Base-by-base conservation (phyloP, 345 rosid genomes). In the Hypericum androsaemum region DNA sequence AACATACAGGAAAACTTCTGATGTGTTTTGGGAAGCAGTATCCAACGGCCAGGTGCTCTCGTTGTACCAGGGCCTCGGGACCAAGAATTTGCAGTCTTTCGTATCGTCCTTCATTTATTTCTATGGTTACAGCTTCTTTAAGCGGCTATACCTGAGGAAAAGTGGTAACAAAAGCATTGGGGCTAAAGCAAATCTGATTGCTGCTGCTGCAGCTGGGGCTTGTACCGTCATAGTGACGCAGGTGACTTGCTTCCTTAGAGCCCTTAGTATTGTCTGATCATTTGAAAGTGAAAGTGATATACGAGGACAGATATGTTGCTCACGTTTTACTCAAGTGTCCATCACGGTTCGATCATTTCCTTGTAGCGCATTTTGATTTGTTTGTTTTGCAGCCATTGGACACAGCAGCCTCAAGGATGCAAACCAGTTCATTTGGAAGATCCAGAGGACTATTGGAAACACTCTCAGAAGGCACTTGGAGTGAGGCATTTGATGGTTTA, bases 21-120 rank as follows among this genome's bases (percentile, higher is more conserved):
- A 66, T 60, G 70, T 66, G 28, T 55, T 66, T 5, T 66, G 70
- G 70, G 65, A 66, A 53, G 70, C 70, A 50, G 44, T 55, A 22
- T 50, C 61, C 16, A 49, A 60, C 5, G 12, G 65, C 10, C 52
- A 61, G 40, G 40, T 66, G 49, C 65, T 66, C n/a, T 60, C 70
- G 15, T 35, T 66, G 61, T 66, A 66, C 57, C 70, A 60, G 54
- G 70, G 70, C 8, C 70, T 66, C 55, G 61, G 70, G 40, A 60
- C 65, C 5, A 66, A 66, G 65, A 66, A 60, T 47, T 35, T 60
- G 43, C 65, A 66, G 53, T 54, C 70, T 37, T 66, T 60, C 36
- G 45, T 60, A 44, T 66, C 70, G 15, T 54, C 50, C 7, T 66
- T 60, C 13, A 37, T 60, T 8, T 60, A 66, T 60, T 66, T 66